A percentile compares a stretch with the other conserved stretches of the same genome.
Evolutionary conservation across 306 rosid species (phyloP).

Genomic region (Styphnolobium japonicum): DNA sequence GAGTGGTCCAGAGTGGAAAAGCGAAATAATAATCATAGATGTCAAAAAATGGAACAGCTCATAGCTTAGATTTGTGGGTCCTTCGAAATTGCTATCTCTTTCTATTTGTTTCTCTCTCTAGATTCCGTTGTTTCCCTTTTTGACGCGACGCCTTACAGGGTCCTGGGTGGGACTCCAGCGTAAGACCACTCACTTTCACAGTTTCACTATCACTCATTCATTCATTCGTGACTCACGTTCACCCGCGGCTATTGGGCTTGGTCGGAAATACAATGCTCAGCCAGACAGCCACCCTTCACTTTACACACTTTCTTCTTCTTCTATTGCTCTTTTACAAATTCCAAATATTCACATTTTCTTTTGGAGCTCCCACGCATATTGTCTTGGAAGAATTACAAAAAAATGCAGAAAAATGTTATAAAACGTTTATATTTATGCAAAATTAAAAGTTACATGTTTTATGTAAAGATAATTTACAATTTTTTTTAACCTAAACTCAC

Average conservation of each 20-base stretch:
- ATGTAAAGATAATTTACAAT: no score
- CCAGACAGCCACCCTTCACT: no score
- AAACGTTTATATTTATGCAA: no score
- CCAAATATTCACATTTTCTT: no score
- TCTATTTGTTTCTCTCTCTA: not conserved
- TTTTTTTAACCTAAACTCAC: no score
- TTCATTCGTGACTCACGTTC: not conserved
- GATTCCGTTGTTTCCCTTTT: not conserved
- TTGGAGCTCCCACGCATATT: no score
- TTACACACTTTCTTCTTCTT: not conserved
- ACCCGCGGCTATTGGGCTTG: not conserved
- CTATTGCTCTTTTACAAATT: no score
- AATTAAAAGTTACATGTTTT: no score
- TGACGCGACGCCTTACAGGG: not conserved
- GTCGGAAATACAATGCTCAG: not conserved
- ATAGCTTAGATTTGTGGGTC: conserved; percentile 17
- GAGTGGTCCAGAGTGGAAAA: conserved; percentile 10
- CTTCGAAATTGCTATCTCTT: not conserved
- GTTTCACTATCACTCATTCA: no score
- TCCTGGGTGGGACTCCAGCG: conserved; percentile 1
- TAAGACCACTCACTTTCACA: conserved; percentile 1
- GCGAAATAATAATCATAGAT: no score
- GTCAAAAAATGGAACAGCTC: not conserved
- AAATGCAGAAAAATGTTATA: no score
- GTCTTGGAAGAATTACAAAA: no score